phyloP scores from a whole-genome alignment of 306 rosid species.

The Rosa lucieae region DNA sequence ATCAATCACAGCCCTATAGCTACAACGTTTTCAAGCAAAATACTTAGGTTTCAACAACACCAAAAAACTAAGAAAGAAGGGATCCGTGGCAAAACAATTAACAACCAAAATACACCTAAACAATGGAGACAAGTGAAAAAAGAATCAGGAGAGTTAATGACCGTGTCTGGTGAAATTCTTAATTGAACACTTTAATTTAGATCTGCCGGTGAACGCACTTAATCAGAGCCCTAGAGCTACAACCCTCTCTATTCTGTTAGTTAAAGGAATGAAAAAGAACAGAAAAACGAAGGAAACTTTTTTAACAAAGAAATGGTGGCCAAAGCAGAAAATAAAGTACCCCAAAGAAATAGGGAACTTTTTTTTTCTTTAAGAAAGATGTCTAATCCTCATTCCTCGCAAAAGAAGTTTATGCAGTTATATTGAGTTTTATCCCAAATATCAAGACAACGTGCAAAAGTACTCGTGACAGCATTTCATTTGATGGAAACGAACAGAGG shows the following conservation, averaged over 20 bases:
- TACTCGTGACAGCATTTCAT: background rate
- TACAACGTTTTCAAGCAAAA: background rate
- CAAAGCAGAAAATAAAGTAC: background rate
- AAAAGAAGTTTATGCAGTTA: background rate
- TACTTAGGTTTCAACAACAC: background rate
- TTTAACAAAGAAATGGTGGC: background rate
- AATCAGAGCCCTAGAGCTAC: background rate
- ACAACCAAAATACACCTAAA: background rate
- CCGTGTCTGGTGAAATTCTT: background rate
- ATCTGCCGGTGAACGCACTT: background rate
- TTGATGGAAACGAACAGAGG: constrained; percentile 4
- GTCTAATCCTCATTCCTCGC: background rate
- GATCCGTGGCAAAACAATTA: background rate
- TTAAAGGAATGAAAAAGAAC: background rate
- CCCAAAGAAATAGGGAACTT: background rate
- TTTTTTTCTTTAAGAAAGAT: background rate
- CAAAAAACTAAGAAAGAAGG: background rate
- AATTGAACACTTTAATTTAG: background rate
- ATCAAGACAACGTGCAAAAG: background rate
- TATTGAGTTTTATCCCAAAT: background rate
- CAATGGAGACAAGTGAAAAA: background rate
- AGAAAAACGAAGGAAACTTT: background rate
- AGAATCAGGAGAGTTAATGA: background rate
- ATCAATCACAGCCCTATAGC: background rate
- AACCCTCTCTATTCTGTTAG: background rate